A percentile compares a stretch with the other conserved stretches of the same genome.
Conservation (phyloP, 345 rosid genomes). For the Euphorbia peplus region DNA sequence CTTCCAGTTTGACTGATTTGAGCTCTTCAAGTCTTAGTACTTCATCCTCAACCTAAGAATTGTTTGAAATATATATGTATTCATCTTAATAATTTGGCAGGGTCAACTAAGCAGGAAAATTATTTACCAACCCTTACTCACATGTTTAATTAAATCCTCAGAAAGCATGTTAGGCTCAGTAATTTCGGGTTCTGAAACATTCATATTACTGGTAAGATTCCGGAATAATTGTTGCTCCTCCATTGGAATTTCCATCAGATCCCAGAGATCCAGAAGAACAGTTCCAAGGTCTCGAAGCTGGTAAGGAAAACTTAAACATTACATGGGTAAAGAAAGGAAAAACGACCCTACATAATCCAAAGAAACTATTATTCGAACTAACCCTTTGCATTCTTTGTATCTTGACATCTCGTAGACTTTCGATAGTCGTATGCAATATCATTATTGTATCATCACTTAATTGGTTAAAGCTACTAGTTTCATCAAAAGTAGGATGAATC, state of each 20-base stretch:
- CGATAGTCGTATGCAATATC: constrained; percentile 41
- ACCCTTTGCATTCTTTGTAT: constrained; percentile 90
- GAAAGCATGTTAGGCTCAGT: constrained; percentile 57
- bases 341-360: background rate
- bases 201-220: constrained; percentile 45
- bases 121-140: constrained; percentile 24
- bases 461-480: constrained; percentile 47
- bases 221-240: constrained; percentile 60
- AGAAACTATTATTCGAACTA: background rate
- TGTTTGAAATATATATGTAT: background rate
- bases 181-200: constrained; percentile 52
- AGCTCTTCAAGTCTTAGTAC: constrained; percentile 53
- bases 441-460: constrained; percentile 57
- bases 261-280: constrained; percentile 63
- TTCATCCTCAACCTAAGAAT: constrained; percentile 61
- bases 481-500: constrained; percentile 56
- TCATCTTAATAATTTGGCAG: background rate
- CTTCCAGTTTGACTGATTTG: constrained; percentile 62
- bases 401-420: constrained; percentile 63
- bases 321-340: background rate
- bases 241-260: constrained; percentile 56
- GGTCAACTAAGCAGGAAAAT: background rate
- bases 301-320: background rate
- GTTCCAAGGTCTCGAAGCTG: constrained; percentile 53
- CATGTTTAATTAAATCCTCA: constrained; percentile 43